Conservation (phyloP, 1,284 basidiomycete species). For the Puccinia horiana region DNA sequence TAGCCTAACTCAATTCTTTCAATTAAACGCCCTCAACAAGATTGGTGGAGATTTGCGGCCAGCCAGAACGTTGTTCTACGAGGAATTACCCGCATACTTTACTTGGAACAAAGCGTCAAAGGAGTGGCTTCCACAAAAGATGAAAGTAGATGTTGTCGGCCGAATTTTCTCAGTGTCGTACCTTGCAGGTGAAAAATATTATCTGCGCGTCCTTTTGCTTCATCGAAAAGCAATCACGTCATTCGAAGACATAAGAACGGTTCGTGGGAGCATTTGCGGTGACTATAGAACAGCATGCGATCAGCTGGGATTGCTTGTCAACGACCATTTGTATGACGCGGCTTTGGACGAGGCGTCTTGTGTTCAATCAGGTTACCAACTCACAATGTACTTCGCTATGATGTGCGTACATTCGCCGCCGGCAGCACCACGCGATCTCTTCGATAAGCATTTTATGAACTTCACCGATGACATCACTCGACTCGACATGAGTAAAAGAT, state of each 20-base stretch:
- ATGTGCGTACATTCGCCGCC: too few relatives aligned
- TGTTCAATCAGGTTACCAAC: too few relatives aligned
- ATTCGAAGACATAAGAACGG: background rate
- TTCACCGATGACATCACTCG: background rate
- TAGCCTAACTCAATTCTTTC: background rate
- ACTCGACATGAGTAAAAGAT: background rate
- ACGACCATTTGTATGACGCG: background rate
- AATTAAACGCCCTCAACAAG: background rate
- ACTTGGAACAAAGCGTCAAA: background rate
- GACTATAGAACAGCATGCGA: background rate
- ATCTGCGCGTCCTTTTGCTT: background rate
- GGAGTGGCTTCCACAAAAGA: background rate
- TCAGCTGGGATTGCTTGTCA: background rate
- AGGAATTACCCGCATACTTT: background rate
- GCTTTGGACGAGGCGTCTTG: too few relatives aligned
- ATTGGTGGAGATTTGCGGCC: background rate
- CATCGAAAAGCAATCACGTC: background rate
- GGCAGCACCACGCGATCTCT: too few relatives aligned
- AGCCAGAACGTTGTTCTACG: background rate
- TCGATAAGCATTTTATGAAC: too few relatives aligned
- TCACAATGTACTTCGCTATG: too few relatives aligned
- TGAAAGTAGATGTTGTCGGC: background rate
- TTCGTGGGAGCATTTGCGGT: background rate
- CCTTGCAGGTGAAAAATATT: background rate
- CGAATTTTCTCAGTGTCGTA: background rate